A percentile compares a stretch with the other conserved stretches of the same genome.
Conservation (phyloP, 2,329 filamentous ascomycete species). For the Clonostachys sp. region DNA sequence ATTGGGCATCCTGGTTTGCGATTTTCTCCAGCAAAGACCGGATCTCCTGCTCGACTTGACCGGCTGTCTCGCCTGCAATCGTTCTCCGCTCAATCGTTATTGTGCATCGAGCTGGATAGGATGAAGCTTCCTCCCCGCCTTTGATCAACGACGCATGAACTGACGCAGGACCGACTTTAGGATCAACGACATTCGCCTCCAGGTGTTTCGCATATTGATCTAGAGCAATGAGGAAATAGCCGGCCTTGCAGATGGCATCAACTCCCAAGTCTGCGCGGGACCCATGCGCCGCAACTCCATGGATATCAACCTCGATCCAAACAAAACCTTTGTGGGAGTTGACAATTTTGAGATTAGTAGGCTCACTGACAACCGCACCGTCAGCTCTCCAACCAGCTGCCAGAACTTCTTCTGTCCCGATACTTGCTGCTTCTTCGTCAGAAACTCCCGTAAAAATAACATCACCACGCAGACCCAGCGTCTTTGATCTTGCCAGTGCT, state of each 20-base stretch:
- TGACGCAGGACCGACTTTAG: constrained; percentile 26
- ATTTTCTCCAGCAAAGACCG: constrained; percentile 25
- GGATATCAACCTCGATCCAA: constrained; percentile 35
- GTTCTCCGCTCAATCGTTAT: constrained; percentile 44
- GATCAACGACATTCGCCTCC: constrained; percentile 15
- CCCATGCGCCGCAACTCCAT: constrained; percentile 35
- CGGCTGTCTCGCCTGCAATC: constrained; percentile 32
- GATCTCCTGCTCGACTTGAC: constrained; percentile 29
- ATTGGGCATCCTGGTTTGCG: constrained; percentile 20
- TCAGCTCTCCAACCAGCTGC: constrained; percentile 48
- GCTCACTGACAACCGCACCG: constrained; percentile 43
- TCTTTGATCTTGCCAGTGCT: constrained; percentile 29
- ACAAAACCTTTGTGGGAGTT: constrained; percentile 47
- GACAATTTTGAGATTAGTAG: constrained; percentile 34
- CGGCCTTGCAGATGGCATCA: constrained; percentile 44
- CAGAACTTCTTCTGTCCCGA: constrained; percentile 44
- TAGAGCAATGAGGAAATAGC: constrained; percentile 38
- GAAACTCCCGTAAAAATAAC: constrained; percentile 48
- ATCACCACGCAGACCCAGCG: constrained; percentile 34
- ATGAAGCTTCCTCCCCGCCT: constrained; percentile 46
- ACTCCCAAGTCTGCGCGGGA: constrained; percentile 35
- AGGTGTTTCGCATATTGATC: constrained; percentile 32
- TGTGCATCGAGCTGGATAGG: constrained; percentile 43
- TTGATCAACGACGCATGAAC: constrained; percentile 42
- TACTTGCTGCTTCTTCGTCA: constrained; percentile 45